These are phyloP conservation scores for Orbilia ellipsospora DNA, from an alignment of 2,329 filamentous ascomycete genomes.

Conservation along the genomic window DNA sequence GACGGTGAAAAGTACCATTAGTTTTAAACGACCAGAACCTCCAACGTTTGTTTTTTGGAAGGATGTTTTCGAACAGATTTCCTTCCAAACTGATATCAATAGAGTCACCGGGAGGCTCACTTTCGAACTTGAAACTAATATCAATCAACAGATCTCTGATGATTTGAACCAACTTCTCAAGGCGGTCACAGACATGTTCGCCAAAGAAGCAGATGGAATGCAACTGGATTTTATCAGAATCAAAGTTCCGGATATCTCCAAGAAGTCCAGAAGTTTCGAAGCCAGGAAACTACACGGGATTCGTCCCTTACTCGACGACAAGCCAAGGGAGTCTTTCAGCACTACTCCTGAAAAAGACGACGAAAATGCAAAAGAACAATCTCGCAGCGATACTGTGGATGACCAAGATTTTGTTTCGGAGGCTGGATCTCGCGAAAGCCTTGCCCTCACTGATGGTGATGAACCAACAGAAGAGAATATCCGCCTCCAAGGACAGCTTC, in stretches of 20 bases:
- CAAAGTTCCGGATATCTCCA: slow-evolving; percentile 7
- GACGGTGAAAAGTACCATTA: slow-evolving; percentile 4
- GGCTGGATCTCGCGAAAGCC: slow-evolving; percentile 1
- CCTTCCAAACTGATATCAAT: slow-evolving; percentile 13
- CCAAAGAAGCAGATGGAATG: slow-evolving; percentile 33
- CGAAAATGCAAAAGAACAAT: too few relatives aligned
- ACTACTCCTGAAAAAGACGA: background rate
- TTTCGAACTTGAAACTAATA: slow-evolving; percentile 35
- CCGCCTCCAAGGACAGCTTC: slow-evolving; percentile 14
- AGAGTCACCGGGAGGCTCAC: background rate
- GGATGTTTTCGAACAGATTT: slow-evolving; percentile 33
- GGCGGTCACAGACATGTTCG: slow-evolving; percentile 38
- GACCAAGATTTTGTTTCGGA: background rate
- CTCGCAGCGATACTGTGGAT: background rate
- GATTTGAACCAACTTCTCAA: slow-evolving; percentile 26
- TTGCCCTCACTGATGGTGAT: slow-evolving; percentile 4
- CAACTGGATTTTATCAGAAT: slow-evolving; percentile 39
- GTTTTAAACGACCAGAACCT: background rate
- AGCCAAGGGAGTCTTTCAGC: slow-evolving; percentile 7
- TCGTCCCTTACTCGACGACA: background rate
- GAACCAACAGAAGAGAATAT: slow-evolving; percentile 22
- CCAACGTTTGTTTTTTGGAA: slow-evolving; percentile 50
- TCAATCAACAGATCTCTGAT: slow-evolving; percentile 26
- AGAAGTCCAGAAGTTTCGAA: background rate
- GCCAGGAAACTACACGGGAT: slow-evolving; percentile 8